Percentiles rank a stretch among this genome's conserved stretches.
phyloP scores from a whole-genome alignment of 306 rosid genomes.

The Lathyrus sativus region DNA sequence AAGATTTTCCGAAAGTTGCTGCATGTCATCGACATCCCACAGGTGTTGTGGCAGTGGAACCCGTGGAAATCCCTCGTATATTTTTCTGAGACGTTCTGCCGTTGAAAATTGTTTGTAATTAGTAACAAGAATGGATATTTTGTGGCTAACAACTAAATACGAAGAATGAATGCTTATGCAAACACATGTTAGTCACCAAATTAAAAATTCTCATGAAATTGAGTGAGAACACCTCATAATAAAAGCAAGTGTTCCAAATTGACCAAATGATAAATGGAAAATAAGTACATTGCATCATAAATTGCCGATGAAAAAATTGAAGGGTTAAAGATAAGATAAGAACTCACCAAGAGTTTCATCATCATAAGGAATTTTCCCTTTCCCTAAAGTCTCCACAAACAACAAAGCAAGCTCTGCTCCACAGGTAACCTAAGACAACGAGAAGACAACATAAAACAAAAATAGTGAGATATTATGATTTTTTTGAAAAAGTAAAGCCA shows the following conservation, averaged over 20 bases:
- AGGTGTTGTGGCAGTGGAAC: conserved; percentile 69
- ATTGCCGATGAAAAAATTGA: conserved; percentile 21
- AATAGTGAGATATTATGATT: not conserved
- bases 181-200: conserved; percentile 21
- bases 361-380: conserved; percentile 71
- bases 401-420: conserved; percentile 93
- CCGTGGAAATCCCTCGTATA: conserved; percentile 71
- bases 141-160: conserved; percentile 29
- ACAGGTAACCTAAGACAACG: conserved; percentile 71
- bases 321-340: conserved; percentile 36
- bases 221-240: conserved; percentile 22
- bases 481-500: not conserved
- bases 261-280: not conserved
- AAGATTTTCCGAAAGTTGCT: conserved; percentile 78
- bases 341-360: conserved; percentile 74
- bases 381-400: conserved; percentile 82
- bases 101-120: conserved; percentile 44
- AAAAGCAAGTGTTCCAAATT: conserved; percentile 34
- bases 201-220: conserved; percentile 25
- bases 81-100: conserved; percentile 70
- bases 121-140: conserved; percentile 40
- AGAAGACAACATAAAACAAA: conserved; percentile 27
- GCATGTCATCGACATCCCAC: conserved; percentile 76
- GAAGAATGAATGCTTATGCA: conserved; percentile 32
- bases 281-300: conserved; percentile 18